Evolutionary conservation across 805 yeast species (phyloP), one percentile per base, ranked within the genome.

Genomic region (Candida vaughaniae): DNA sequence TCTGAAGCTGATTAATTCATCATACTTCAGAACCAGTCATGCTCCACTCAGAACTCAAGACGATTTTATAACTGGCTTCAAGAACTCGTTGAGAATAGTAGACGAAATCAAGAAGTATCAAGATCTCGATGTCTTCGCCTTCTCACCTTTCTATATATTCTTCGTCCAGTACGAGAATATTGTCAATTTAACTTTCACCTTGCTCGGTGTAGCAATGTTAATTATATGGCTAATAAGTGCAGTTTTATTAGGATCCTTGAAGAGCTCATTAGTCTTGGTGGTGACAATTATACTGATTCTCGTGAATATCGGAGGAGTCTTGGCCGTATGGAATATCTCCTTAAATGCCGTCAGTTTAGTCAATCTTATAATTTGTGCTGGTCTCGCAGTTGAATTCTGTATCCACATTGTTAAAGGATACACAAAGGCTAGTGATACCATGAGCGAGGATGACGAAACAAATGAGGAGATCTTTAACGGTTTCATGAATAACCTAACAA

Each of bases 361-460:
- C 14, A 91, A 91, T 50, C 70, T 91, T 38, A 73, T 93, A 23
- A 91, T 91, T n/a, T 91, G 97, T 56, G 80, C 84, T 3, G 99
- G 99, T 0, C 65, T 91, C 25, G 90, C 93, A 2, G 96, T 93
- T 23, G 99, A 93, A 60, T 93, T 91, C 55, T 88, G 96, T 41
- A 77, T 85, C 22, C 98, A 91, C 58, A 73, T 93, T 37, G 84
- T 88, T 1, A 69, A 93, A 39, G 88, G 93, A 1, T 91, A 80
- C 58, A 74, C 84, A 18, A 65, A 25, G 16, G 45, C 49, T 3
- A 35, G 20, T 5, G 40, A 25, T 19, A 28, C 22, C 16, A 16
- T 30, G 5, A 17, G 27, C 16, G 34, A 37, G 19, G 36, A 38
- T 17, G 40, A 39, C 16, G 38, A 30, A n/a, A 30, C 35, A 4